Conservation (phyloP, 1,139 yeast species). For the Yamadazyma diddensiae region DNA sequence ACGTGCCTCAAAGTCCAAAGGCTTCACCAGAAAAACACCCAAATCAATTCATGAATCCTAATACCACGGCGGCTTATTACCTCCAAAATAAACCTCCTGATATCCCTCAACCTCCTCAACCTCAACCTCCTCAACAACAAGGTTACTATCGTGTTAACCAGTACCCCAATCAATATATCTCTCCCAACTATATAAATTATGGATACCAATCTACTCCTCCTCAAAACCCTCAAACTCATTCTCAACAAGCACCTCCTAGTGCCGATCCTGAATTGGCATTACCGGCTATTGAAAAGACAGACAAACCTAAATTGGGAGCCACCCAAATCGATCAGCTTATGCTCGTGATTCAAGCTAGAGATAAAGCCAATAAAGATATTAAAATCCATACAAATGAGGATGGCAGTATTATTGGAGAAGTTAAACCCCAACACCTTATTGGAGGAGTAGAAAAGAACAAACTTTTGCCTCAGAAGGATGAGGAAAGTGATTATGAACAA, state of each 20-base stretch:
- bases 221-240: background rate
- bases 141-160: constrained; percentile 6
- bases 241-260: background rate
- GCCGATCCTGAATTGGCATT: background rate
- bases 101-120: background rate
- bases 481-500: constrained; percentile 19
- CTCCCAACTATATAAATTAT: constrained; percentile 11
- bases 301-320: constrained; percentile 73
- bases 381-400: constrained; percentile 62
- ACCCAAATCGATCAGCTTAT: constrained; percentile 87
- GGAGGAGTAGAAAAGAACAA: constrained; percentile 77
- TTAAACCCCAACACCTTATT: constrained; percentile 48
- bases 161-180: constrained; percentile 9
- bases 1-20: constrained; percentile 44
- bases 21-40: constrained; percentile 27
- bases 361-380: constrained; percentile 59
- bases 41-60: constrained; percentile 2
- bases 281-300: constrained; percentile 41
- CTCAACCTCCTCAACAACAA: constrained; percentile 1
- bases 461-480: constrained; percentile 15
- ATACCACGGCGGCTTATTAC: background rate
- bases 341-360: constrained; percentile 86
- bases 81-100: background rate
- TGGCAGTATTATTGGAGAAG: constrained; percentile 47
- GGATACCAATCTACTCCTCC: constrained; percentile 5